These are phyloP conservation scores for Protomyces pachydermus DNA, from an alignment of 1,139 yeast species.

Conservation along the genomic window DNA sequence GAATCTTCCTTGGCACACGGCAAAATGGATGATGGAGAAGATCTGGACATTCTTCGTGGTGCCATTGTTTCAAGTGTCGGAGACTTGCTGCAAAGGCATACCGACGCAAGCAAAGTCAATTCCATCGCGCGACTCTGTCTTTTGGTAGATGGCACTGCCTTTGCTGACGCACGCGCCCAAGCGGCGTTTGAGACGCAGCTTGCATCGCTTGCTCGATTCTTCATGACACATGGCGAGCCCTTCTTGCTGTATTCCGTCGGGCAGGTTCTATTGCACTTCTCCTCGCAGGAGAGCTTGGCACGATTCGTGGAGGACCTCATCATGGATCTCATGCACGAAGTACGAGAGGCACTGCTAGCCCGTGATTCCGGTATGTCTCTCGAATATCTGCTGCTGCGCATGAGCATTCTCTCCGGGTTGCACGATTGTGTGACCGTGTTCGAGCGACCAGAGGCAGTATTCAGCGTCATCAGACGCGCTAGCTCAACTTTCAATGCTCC, in stretches of 20 bases:
- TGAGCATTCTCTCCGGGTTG: constrained; percentile 23
- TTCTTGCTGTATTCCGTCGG: constrained; percentile 28
- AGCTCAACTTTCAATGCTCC: background rate
- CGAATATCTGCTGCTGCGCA: background rate
- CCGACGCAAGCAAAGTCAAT: constrained; percentile 35
- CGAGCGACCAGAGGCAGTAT: background rate
- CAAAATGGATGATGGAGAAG: background rate
- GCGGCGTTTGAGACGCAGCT: constrained; percentile 34
- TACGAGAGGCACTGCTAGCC: constrained; percentile 19
- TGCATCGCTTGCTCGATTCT: constrained; percentile 34
- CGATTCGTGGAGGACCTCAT: constrained; percentile 28
- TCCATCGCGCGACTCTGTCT: constrained; percentile 35
- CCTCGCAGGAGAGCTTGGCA: constrained; percentile 27
- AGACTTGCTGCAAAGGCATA: constrained; percentile 34
- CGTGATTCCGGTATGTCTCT: constrained; percentile 9
- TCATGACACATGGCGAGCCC: constrained; percentile 30
- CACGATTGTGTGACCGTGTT: constrained; percentile 27
- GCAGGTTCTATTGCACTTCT: constrained; percentile 27
- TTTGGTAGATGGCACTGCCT: constrained; percentile 34
- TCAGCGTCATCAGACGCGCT: background rate
- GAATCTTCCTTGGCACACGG: constrained; percentile 27
- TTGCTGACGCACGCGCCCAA: constrained; percentile 36
- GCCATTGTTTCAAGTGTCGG: constrained; percentile 34
- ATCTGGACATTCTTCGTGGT: constrained; percentile 23
- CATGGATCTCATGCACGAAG: constrained; percentile 31